These are phyloP conservation scores for Rosa multiflora DNA, from an alignment of 306 rosid genomes.

Conservation along the genomic window DNA sequence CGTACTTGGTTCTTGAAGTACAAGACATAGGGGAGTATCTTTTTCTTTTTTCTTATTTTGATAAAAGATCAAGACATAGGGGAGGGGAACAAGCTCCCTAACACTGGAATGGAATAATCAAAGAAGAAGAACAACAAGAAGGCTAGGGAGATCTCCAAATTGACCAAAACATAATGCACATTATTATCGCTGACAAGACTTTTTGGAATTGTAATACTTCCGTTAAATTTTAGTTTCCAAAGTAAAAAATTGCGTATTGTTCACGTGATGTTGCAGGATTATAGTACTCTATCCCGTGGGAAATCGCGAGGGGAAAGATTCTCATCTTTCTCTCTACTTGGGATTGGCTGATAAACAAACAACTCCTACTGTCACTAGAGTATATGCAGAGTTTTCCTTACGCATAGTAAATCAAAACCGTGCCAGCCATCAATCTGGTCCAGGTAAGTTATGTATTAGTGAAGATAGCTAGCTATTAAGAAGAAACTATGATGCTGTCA, in stretches of 20 bases:
- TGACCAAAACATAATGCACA: not conserved
- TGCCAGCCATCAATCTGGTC: not conserved
- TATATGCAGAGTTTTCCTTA: not conserved
- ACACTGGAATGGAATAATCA: not conserved
- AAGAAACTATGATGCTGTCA: not conserved
- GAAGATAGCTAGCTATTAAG: not conserved
- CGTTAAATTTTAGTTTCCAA: not conserved
- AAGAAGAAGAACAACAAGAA: not conserved
- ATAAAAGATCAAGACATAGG: not conserved
- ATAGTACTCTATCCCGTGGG: not conserved
- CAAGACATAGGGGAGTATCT: too few species aligned
- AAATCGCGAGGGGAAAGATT: not conserved
- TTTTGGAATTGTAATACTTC: not conserved
- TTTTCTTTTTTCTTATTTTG: not conserved
- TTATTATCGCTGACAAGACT: not conserved
- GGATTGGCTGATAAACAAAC: not conserved
- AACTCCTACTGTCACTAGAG: not conserved
- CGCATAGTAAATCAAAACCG: not conserved
- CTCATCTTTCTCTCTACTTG: not conserved
- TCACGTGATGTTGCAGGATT: not conserved
- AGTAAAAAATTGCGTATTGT: not conserved
- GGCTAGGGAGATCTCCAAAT: not conserved
- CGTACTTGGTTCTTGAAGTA: not conserved
- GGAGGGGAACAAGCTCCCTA: not conserved
- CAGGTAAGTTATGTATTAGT: not conserved